Evolutionary conservation across 495 filamentous ascomycete genomes (phyloP).

Genomic region (Elaphomyces granulatus): DNA sequence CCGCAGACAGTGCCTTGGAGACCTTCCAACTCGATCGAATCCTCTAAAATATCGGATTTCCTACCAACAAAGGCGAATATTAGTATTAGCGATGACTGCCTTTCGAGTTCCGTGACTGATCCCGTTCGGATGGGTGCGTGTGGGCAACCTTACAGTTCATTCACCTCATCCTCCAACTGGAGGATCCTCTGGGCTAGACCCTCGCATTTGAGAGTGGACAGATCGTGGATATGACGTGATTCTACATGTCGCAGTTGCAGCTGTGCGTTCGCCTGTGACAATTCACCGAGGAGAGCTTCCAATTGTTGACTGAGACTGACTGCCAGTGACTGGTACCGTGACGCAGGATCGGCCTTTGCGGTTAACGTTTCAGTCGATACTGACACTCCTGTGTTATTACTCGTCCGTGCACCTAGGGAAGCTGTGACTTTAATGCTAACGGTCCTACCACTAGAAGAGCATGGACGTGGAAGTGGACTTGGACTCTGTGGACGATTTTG

Average conservation of each 20-base stretch:
- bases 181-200: conserved; percentile 13
- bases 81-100: too few species aligned
- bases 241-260: conserved; percentile 20
- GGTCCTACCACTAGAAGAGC: too few species aligned
- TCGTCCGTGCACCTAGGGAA: too few species aligned
- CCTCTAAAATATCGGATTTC: conserved; percentile 19
- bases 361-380: neutral
- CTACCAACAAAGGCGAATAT: conserved; percentile 9
- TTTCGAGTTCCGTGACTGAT: too few species aligned
- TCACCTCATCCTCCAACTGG: conserved; percentile 20
- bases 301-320: conserved; percentile 13
- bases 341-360: neutral
- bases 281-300: conserved; percentile 13
- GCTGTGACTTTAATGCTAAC: too few species aligned
- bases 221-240: conserved; percentile 19
- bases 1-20: conserved; percentile 26
- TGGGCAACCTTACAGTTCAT: conserved; percentile 25
- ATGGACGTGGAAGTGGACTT: too few species aligned
- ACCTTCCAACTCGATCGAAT: conserved; percentile 23
- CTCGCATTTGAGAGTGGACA: conserved; percentile 18
- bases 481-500: conserved; percentile 7
- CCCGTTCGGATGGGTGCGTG: neutral
- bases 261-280: conserved; percentile 16
- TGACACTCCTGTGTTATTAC: neutral
- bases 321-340: neutral